Conservation (phyloP, 176 grass and related monocot species). For the Raddia guianensis region DNA sequence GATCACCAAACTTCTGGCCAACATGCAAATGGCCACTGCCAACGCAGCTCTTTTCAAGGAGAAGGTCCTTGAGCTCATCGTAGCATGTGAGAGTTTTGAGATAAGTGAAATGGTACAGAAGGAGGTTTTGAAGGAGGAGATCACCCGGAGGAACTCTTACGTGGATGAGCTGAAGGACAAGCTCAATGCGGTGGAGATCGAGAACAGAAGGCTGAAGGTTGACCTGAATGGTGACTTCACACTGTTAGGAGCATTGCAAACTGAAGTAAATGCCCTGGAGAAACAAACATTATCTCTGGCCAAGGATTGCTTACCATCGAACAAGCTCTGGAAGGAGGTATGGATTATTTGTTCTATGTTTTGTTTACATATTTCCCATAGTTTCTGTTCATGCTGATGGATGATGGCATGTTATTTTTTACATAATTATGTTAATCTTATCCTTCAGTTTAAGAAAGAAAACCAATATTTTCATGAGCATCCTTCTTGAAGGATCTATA, state of each 20-base stretch:
- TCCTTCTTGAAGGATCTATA: constrained; percentile 9
- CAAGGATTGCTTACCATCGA: constrained; percentile 55
- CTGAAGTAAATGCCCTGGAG: constrained; percentile 71
- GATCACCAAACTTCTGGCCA: constrained; percentile 62
- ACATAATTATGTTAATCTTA: background rate
- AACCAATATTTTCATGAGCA: background rate
- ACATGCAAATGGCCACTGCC: constrained; percentile 72
- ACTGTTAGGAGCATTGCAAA: constrained; percentile 60
- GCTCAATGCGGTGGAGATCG: constrained; percentile 62
- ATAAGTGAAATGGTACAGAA: constrained; percentile 80
- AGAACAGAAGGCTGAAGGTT: constrained; percentile 84
- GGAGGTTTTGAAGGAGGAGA: constrained; percentile 83
- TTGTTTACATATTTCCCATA: background rate
- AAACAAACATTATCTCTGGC: constrained; percentile 64
- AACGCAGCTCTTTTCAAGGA: constrained; percentile 79
- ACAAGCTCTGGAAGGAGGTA: constrained; percentile 74
- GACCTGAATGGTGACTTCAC: constrained; percentile 72
- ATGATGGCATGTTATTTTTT: constrained; percentile 24
- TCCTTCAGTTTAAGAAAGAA: constrained; percentile 6
- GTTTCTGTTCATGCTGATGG: constrained; percentile 10
- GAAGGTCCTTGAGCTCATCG: constrained; percentile 75
- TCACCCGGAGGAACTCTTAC: constrained; percentile 64
- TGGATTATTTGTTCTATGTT: background rate
- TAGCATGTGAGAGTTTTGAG: constrained; percentile 77
- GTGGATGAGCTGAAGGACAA: constrained; percentile 78